Evolutionary conservation across 1,139 yeast species (phyloP).

Genomic region (Blastobotrys serpentis): DNA sequence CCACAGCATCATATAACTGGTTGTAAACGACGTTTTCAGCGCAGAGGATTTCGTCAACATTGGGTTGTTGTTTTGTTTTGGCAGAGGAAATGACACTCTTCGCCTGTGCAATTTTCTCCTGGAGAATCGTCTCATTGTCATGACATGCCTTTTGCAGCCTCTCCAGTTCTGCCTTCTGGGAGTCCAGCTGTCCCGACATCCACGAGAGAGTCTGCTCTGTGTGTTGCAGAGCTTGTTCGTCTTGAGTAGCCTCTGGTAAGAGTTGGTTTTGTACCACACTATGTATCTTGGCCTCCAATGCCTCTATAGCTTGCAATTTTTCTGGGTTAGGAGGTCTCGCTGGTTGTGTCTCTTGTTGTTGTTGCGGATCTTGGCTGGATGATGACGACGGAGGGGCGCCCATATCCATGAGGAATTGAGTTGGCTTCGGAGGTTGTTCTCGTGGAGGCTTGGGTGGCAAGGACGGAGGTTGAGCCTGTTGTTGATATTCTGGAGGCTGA

Average conservation of each 20-base stretch:
- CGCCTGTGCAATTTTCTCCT: slow-evolving; percentile 34
- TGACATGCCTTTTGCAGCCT: slow-evolving; percentile 31
- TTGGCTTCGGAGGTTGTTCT: slow-evolving; percentile 15
- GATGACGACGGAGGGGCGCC: slow-evolving; percentile 9
- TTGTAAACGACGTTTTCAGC: slow-evolving; percentile 50
- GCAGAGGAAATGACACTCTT: slow-evolving; percentile 37
- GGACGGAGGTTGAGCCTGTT: slow-evolving; percentile 15
- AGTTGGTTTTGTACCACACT: slow-evolving; percentile 23
- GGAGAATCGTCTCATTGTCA: slow-evolving; percentile 38
- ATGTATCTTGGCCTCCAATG: slow-evolving; percentile 19
- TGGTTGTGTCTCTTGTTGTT: slow-evolving; percentile 22
- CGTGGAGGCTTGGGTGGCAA: slow-evolving; percentile 7
- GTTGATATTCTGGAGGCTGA: slow-evolving; percentile 15
- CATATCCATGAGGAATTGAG: slow-evolving; percentile 23
- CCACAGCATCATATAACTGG: slow-evolving; percentile 63
- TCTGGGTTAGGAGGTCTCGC: slow-evolving; percentile 43
- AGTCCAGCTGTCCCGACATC: slow-evolving; percentile 30
- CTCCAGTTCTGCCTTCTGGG: slow-evolving; percentile 35
- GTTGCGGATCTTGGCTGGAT: slow-evolving; percentile 6
- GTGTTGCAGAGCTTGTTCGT: slow-evolving; percentile 28
- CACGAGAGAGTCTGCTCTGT: slow-evolving; percentile 32
- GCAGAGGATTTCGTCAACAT: slow-evolving; percentile 45
- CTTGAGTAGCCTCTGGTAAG: slow-evolving; percentile 32
- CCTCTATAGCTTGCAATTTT: slow-evolving; percentile 31
- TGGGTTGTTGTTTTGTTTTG: slow-evolving; percentile 33